Conservation (phyloP, 805 yeast species). For the Kodamaea sagamina region DNA sequence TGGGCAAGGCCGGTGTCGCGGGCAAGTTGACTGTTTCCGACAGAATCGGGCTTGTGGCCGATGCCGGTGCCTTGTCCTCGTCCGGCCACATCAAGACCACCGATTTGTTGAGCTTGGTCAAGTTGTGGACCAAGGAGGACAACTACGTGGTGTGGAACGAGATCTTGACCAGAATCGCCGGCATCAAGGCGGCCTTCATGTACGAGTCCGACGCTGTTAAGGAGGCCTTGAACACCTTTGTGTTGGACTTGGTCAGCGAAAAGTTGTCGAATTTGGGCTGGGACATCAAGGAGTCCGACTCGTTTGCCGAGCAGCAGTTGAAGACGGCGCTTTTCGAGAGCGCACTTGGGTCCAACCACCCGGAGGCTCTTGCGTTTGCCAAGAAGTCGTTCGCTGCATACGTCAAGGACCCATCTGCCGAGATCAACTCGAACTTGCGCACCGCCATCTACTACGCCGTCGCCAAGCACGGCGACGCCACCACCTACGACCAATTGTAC, state of each 20-base stretch:
- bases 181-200: slow-evolving; percentile 54
- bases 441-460: slow-evolving; percentile 64
- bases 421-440: slow-evolving; percentile 72
- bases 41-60: slow-evolving; percentile 79
- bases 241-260: slow-evolving; percentile 53
- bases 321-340: slow-evolving; percentile 62
- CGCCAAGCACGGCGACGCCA: slow-evolving; percentile 62
- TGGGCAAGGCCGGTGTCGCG: slow-evolving; percentile 60
- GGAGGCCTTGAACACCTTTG: slow-evolving; percentile 53
- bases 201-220: slow-evolving; percentile 52
- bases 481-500: slow-evolving; percentile 63
- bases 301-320: slow-evolving; percentile 64
- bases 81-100: slow-evolving; percentile 69
- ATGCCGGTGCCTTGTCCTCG: slow-evolving; percentile 67
- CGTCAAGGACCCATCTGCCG: slow-evolving; percentile 57
- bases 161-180: slow-evolving; percentile 50
- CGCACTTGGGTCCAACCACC: slow-evolving; percentile 57
- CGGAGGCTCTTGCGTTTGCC: slow-evolving; percentile 48
- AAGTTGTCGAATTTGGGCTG: slow-evolving; percentile 64
- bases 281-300: slow-evolving; percentile 56
- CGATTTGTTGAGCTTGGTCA: slow-evolving; percentile 58
- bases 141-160: slow-evolving; percentile 72
- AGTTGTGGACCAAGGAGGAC: slow-evolving; percentile 58
- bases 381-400: slow-evolving; percentile 53
- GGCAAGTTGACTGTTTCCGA: slow-evolving; percentile 71